Base-by-base conservation (phyloP, 768 basidiomycete genomes). In the Hortiboletus flavorubellus region DNA sequence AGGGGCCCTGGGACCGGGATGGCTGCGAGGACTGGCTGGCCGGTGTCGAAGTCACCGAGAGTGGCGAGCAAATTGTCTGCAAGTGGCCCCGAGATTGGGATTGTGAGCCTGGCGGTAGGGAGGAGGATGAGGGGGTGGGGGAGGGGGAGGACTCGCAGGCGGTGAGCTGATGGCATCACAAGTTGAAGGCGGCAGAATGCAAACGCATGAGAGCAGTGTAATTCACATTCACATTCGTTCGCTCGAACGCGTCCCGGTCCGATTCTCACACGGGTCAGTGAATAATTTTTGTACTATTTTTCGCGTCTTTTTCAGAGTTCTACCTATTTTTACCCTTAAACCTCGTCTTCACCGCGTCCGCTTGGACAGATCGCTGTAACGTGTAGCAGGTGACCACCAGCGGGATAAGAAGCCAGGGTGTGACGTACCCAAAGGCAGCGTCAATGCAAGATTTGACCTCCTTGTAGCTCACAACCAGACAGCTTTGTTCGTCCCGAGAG, bases 401-500 rank as follows among this genome's bases (percentile, higher is more conserved):
- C 15, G 26, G 29, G 41, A 5, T 43, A 39, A 43, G 42, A 33
- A 23, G 8, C 11, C 33, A n/a, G 5, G 0, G 8, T 5, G 14
- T 16, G 29, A 58, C 87, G 48, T 58, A 94, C 93, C 78, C 78
- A 68, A 94, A 96, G 9, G 93, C 89, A 4, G 84, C 80, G 48
- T 93, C 87, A 38, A 96, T 79, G 68, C 91, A 95, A 3, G 80
- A 68, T 73, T 91, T 95, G 74, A 98, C 80, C 51, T 97, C 94
- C 69, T 88, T 89, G 74, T 94, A 97, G 67, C 84, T 91, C 39
- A 97, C 93, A 9, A 96, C 91, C 15, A 98, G 79, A 68, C 94
- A 97, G 64, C 88, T 94, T 75, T 96, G 95, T 68, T 98, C 97
- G 68, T 99, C 96, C 44, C 96, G 79, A 7, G 93, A 86, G 29